Percentiles rank a stretch among this genome's conserved stretches.
These are phyloP conservation scores for Helicostylum pulchrum DNA, from an alignment of 192 early-diverging fungal genomes.

Conservation along the genomic window DNA sequence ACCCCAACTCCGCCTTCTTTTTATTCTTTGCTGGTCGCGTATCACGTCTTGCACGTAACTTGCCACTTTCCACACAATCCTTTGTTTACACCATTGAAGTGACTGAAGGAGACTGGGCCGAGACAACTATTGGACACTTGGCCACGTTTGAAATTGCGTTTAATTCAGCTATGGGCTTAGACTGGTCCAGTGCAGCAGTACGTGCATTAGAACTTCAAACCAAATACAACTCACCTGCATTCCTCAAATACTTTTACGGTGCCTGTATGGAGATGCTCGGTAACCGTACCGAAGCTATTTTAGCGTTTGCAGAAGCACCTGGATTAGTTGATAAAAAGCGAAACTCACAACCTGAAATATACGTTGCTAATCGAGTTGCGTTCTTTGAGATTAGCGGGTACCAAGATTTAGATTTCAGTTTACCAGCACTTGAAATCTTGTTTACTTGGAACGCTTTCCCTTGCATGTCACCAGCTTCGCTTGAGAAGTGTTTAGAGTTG, in stretches of 20 bases:
- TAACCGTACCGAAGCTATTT: conserved; percentile 69
- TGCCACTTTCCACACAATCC: conserved; percentile 36
- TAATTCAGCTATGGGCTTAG: conserved; percentile 28
- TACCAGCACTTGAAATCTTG: conserved; percentile 48
- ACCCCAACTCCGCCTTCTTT: conserved; percentile 39
- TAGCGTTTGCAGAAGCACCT: conserved; percentile 56
- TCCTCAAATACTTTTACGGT: conserved; percentile 50
- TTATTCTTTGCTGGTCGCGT: conserved; percentile 38
- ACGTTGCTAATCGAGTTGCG: conserved; percentile 47
- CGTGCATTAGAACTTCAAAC: conserved; percentile 21
- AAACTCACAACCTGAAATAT: conserved; percentile 50
- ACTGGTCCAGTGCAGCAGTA: conserved; percentile 29
- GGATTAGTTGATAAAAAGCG: conserved; percentile 42
- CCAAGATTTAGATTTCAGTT: conserved; percentile 40
- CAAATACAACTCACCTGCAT: conserved; percentile 47
- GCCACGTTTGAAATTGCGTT: conserved; percentile 32
- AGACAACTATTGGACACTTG: conserved; percentile 24
- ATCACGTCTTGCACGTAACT: conserved; percentile 32
- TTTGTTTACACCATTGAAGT: conserved; percentile 33
- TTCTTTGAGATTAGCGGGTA: conserved; percentile 43
- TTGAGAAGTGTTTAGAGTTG: conserved; percentile 31
- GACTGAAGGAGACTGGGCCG: conserved; percentile 36
- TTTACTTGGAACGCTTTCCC: conserved; percentile 51
- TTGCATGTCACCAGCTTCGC: conserved; percentile 39
- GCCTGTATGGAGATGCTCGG: conserved; percentile 54